A percentile compares a stretch with the other conserved stretches of the same genome.
Evolutionary conservation across 1,284 basidiomycete genomes (phyloP).

Genomic region (Irpex sp.): DNA sequence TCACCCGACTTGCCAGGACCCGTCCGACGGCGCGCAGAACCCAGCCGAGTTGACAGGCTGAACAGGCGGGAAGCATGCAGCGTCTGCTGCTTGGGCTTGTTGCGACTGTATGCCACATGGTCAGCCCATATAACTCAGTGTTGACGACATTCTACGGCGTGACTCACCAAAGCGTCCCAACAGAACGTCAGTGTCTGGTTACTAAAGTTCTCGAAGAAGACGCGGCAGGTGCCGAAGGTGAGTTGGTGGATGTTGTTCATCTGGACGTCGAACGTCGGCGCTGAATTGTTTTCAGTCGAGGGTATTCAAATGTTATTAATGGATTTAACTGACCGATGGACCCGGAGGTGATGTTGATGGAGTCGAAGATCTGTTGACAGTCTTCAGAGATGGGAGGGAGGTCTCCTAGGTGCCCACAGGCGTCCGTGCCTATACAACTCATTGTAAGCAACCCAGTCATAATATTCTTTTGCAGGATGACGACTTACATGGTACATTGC

Average conservation of each 20-base stretch:
- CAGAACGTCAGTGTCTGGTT: slow-evolving; percentile 16
- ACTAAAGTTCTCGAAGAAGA: slow-evolving; percentile 23
- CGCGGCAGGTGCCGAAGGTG: slow-evolving; percentile 22
- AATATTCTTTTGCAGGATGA: too few species aligned
- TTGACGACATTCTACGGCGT: not conserved
- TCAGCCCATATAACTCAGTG: not conserved
- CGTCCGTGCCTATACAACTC: slow-evolving; percentile 16
- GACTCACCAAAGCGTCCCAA: slow-evolving; percentile 18
- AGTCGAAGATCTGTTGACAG: slow-evolving; percentile 17
- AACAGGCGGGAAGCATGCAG: slow-evolving; percentile 19
- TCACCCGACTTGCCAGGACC: slow-evolving; percentile 20
- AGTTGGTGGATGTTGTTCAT: slow-evolving; percentile 20
- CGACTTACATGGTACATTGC: slow-evolving; percentile 16
- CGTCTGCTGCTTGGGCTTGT: slow-evolving; percentile 17
- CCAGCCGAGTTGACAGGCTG: slow-evolving; percentile 21
- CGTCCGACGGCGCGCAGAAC: slow-evolving; percentile 15
- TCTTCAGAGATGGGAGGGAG: slow-evolving; percentile 20
- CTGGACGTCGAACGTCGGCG: slow-evolving; percentile 19
- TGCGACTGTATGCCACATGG: not conserved
- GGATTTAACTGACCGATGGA: slow-evolving; percentile 9
- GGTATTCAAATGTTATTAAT: too few species aligned
- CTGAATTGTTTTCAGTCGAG: slow-evolving; percentile 5
- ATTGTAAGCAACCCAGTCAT: too few species aligned
- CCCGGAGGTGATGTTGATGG: slow-evolving; percentile 20
- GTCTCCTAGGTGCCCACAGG: slow-evolving; percentile 14